phyloP scores from a whole-genome alignment of 1,139 yeast species.

The Taphrina betulina region DNA sequence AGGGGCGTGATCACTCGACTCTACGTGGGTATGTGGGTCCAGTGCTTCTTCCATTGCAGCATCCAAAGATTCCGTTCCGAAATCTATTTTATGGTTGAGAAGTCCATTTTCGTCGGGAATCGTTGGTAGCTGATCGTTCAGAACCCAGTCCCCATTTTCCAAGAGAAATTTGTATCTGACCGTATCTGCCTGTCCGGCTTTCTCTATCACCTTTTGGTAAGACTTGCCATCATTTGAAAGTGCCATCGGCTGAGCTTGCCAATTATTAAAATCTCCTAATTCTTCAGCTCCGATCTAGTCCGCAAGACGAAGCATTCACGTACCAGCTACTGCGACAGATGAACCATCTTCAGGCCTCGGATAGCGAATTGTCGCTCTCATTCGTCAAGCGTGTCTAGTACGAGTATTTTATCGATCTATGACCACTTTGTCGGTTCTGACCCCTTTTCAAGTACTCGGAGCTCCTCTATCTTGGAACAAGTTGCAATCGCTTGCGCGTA shows the following conservation, averaged over 20 bases:
- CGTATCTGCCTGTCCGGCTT: background rate
- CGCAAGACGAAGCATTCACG: background rate
- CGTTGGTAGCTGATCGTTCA: slow-evolving; percentile 14
- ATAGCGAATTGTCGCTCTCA: slow-evolving; percentile 10
- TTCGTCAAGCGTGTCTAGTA: no score
- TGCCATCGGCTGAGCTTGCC: slow-evolving; percentile 24
- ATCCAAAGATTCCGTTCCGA: background rate
- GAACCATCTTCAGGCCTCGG: slow-evolving; percentile 11
- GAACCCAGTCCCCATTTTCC: slow-evolving; percentile 14
- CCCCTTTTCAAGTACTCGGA: no score
- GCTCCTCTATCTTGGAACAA: no score
- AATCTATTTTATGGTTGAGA: slow-evolving; percentile 5
- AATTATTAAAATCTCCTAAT: slow-evolving; percentile 16
- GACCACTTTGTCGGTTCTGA: no score
- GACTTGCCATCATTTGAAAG: slow-evolving; percentile 11
- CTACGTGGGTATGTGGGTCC: background rate
- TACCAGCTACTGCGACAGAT: slow-evolving; percentile 10
- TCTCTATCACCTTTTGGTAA: background rate
- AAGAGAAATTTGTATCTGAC: slow-evolving; percentile 8
- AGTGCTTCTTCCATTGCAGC: background rate
- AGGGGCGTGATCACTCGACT: background rate
- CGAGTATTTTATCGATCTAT: no score
- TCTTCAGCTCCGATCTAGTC: no score
- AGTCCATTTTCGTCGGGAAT: slow-evolving; percentile 16
- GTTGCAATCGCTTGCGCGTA: no score